Conservation (phyloP, 2,329 filamentous ascomycete genomes). For the Colletotrichum eremochloae region DNA sequence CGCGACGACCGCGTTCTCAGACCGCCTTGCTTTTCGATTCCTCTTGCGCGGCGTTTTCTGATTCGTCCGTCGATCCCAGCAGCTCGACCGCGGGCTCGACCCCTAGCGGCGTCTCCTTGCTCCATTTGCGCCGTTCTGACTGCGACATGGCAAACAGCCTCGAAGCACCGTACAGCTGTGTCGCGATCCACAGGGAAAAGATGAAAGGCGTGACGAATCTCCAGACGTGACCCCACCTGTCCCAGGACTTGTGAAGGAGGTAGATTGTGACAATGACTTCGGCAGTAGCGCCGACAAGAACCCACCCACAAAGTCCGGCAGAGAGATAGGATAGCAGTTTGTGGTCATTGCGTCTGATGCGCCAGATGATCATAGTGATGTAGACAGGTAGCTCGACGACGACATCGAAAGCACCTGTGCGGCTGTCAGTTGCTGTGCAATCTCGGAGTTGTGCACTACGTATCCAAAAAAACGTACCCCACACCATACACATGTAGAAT, state of each 20-base stretch:
- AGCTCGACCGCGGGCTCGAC: conserved; percentile 25
- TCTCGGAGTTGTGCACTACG: background rate
- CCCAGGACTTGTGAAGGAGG: conserved; percentile 39
- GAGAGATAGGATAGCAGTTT: conserved; percentile 26
- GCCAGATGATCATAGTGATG: conserved; percentile 40
- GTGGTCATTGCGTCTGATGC: conserved; percentile 24
- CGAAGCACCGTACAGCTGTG: conserved; percentile 40
- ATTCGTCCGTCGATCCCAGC: background rate
- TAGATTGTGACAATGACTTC: conserved; percentile 39
- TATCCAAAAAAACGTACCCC: conserved; percentile 12
- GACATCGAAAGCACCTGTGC: conserved; percentile 29
- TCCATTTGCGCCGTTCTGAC: conserved; percentile 20
- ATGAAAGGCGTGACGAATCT: conserved; percentile 34
- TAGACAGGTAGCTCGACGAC: conserved; percentile 40
- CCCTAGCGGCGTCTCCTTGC: background rate
- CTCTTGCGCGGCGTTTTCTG: background rate
- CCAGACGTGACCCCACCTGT: conserved; percentile 39
- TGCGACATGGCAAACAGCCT: conserved; percentile 34
- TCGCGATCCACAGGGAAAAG: conserved; percentile 39
- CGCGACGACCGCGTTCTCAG: background rate
- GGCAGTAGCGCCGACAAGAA: conserved; percentile 18
- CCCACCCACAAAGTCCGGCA: conserved; percentile 27
- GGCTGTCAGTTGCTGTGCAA: background rate
- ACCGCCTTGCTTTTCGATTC: conserved; percentile 20
- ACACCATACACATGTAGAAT: conserved; percentile 43